phyloP scores from a whole-genome alignment of 495 filamentous ascomycete genomes.

The Rhypophila decipiens region DNA sequence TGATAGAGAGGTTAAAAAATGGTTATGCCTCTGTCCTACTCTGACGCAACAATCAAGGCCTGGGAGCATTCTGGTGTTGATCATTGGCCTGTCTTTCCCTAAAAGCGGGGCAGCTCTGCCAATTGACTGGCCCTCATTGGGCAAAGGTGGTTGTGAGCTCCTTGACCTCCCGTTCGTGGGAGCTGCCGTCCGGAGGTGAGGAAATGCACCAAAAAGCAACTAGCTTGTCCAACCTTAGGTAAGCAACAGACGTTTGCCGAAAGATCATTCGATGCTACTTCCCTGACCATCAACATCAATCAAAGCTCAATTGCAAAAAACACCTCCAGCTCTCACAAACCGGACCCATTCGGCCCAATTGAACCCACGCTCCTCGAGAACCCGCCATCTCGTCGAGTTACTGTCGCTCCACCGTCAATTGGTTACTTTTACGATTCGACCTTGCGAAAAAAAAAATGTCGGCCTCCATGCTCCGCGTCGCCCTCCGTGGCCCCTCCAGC shows the following conservation, averaged over 20 bases:
- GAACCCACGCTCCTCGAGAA: constrained; percentile 14
- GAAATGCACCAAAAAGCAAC: constrained; percentile 7
- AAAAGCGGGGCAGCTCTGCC: no score
- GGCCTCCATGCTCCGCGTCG: constrained; percentile 61
- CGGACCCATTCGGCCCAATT: constrained; percentile 15
- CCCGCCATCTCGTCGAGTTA: constrained; percentile 17
- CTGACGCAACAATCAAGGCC: no score
- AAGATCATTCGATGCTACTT: constrained; percentile 26
- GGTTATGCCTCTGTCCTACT: no score
- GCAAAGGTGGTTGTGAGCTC: no score
- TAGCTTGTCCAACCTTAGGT: no score
- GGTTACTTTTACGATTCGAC: constrained; percentile 5
- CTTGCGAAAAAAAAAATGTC: constrained; percentile 60
- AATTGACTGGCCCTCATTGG: no score
- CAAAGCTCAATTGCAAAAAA: constrained; percentile 4
- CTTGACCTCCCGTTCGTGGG: background rate
- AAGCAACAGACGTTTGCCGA: constrained; percentile 16
- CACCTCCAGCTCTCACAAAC: constrained; percentile 12
- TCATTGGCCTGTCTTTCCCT: no score
- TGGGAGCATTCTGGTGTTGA: no score
- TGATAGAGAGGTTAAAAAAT: no score
- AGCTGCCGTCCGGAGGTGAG: background rate
- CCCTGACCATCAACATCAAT: background rate
- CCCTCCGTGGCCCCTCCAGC: constrained; percentile 61
- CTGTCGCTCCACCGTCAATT: constrained; percentile 13